Percentiles rank a stretch among this genome's conserved stretches.
These are phyloP conservation scores for Colletotrichum simmondsii DNA, from an alignment of 2,329 filamentous ascomycete species.

Conservation along the genomic window DNA sequence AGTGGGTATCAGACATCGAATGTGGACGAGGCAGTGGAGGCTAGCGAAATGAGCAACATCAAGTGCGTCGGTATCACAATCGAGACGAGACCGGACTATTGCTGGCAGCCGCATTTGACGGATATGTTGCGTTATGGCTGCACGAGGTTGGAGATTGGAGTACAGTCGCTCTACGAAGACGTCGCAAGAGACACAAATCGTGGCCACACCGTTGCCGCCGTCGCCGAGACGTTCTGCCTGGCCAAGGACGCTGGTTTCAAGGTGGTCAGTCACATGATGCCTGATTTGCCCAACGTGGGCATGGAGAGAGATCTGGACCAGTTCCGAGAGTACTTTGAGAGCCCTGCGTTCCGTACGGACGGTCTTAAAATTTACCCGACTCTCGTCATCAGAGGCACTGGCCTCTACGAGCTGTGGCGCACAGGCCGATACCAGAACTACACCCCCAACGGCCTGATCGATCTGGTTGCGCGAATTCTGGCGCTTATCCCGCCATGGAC, in stretches of 20 bases:
- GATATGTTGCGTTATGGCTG: constrained; percentile 99
- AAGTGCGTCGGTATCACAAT: constrained; percentile 99
- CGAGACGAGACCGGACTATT: constrained; percentile 97
- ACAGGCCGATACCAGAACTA: constrained; percentile 99
- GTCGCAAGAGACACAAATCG: constrained; percentile 98
- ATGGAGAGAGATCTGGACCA: constrained; percentile 98
- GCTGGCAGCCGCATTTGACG: constrained; percentile 91
- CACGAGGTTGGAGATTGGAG: constrained; percentile 92
- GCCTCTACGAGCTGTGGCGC: constrained; percentile 96
- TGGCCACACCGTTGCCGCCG: constrained; percentile 93
- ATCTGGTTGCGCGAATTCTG: constrained; percentile 95
- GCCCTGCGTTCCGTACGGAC: constrained; percentile 94
- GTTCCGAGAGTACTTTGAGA: constrained; percentile 98
- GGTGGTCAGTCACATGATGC: constrained; percentile 99
- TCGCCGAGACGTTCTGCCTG: constrained; percentile 96
- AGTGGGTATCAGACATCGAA: constrained; percentile 95
- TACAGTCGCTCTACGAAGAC: constrained; percentile 97
- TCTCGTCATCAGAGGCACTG: constrained; percentile 94
- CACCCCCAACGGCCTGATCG: constrained; percentile 95
- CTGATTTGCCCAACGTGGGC: constrained; percentile 95
- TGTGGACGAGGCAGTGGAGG: constrained; percentile 94
- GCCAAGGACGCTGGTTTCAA: constrained; percentile 99
- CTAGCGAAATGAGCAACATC: constrained; percentile 94
- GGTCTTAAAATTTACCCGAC: constrained; percentile 98
- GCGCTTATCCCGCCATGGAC: constrained; percentile 98